These are phyloP conservation scores for Lactifluus volemus DNA, from an alignment of 768 basidiomycete species.

Conservation along the genomic window DNA sequence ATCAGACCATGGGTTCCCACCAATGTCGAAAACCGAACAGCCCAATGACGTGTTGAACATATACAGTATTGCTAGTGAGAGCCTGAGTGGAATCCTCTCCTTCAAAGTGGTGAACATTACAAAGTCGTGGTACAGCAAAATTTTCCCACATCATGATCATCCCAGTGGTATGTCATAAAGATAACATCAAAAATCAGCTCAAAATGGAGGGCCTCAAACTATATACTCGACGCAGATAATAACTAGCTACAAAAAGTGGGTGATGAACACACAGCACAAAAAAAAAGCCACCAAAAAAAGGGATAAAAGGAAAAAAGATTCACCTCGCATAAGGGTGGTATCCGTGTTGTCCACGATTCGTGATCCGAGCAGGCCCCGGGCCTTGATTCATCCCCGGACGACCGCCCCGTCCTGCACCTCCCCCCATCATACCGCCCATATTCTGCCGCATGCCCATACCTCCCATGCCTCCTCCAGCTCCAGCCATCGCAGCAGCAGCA, in stretches of 20 bases:
- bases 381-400: too few relatives aligned
- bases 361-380: constrained; percentile 42
- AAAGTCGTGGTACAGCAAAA: too few relatives aligned
- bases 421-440: constrained; percentile 21
- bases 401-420: constrained; percentile 47
- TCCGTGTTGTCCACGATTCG: constrained; percentile 66
- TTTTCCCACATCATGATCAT: too few relatives aligned
- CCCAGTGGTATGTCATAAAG: neutral
- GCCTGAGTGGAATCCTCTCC: too few relatives aligned
- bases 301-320: neutral
- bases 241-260: neutral
- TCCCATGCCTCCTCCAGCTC: constrained; percentile 23
- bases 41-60: too few relatives aligned
- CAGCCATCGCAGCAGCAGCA: constrained; percentile 12
- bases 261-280: neutral
- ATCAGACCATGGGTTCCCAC: too few relatives aligned
- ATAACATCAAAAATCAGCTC: constrained; percentile 2
- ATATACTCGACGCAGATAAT: constrained; percentile 1
- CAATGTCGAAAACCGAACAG: too few relatives aligned
- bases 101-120: too few relatives aligned
- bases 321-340: constrained; percentile 81
- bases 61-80: too few relatives aligned
- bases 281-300: neutral
- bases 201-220: neutral
- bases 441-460: constrained; percentile 29